A percentile compares a stretch with the other conserved stretches of the same genome.
Conservation (phyloP, 2,329 filamentous ascomycete genomes). For the Aspergillus ustus region DNA sequence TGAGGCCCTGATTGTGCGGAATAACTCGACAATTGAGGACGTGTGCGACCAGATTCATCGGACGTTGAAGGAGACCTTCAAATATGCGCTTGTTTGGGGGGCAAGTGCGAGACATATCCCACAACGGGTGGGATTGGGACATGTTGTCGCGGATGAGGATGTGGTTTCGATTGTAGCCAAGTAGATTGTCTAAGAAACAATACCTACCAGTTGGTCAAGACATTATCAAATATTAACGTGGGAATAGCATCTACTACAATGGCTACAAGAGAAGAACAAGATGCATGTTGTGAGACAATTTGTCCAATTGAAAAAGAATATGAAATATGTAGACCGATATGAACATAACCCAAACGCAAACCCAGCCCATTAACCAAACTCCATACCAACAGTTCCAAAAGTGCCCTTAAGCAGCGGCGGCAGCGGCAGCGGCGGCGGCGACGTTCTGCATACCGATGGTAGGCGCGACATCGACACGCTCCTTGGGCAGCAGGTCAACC, state of each 20-base stretch:
- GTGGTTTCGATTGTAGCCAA: constrained; percentile 68
- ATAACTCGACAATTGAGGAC: constrained; percentile 88
- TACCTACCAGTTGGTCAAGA: not conserved
- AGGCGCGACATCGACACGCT: constrained; percentile 87
- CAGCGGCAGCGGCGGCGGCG: constrained; percentile 37
- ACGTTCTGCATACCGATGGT: constrained; percentile 59
- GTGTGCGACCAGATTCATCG: constrained; percentile 96
- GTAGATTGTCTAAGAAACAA: constrained; percentile 22
- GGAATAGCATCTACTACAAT: not conserved
- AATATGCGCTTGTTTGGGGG: constrained; percentile 97
- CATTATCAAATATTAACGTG: not conserved
- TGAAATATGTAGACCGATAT: constrained; percentile 16
- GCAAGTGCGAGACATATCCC: constrained; percentile 94
- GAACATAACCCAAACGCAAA: constrained; percentile 6
- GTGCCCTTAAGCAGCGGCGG: constrained; percentile 23
- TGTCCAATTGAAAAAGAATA: constrained; percentile 15
- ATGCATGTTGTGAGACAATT: constrained; percentile 44
- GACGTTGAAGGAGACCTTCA: constrained; percentile 96
- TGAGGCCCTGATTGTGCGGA: constrained; percentile 91
- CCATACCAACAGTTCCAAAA: constrained; percentile 16
- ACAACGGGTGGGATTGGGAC: constrained; percentile 84
- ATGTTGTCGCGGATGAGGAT: constrained; percentile 74
- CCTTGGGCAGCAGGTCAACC: constrained; percentile 88
- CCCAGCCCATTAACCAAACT: constrained; percentile 22
- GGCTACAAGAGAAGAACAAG: not conserved